Evolutionary conservation across 257 asterid species (phyloP), one percentile per base, ranked within the genome.

Genomic region (Solanum chilense): DNA sequence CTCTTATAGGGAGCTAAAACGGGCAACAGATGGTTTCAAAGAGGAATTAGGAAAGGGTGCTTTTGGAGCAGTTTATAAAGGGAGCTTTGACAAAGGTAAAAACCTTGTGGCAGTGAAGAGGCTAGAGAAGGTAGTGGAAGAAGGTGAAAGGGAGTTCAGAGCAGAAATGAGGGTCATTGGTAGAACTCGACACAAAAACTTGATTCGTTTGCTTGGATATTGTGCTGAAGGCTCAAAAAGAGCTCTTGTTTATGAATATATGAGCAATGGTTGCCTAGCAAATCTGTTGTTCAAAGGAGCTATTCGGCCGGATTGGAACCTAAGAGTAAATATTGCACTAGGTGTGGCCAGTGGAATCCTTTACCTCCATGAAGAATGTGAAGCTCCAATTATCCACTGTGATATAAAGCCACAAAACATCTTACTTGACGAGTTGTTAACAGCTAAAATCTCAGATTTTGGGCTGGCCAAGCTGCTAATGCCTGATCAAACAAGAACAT

Each of bases 341-440:
- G 88, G 87, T 31, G 85, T 89, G 11, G 88, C 91, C 29, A 89
- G 87, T 75, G 91, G 91, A 14, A 77, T 89, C 31, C 87, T 84
- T 5, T 89, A 89, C 29, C 89, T 89, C 49, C 91, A 89, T 29
- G 89, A 89, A 78, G 89, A 84, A 77, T 89, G 91, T 56, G 89
- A 87, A 23, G 81, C 91, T 31, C 89, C 89, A 23, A 89, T 89
- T 49, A 87, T 88, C 13, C 90, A 88, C 66, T 86, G 87, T 73
- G 89, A 88, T 62, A 88, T 88, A 45, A 86, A 88, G 74, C 89
- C 90, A 56, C 90, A 86, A 62, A 88, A 88, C 66, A 86, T 88
- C 45, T 66, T 88, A 42, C 89, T 88, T 4, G 90, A 88, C 45
- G 69, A 88, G 13, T 82, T 45, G 23, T 82, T 83, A 87, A 86